A percentile compares a stretch with the other conserved stretches of the same genome.
These are phyloP conservation scores for Sporothrix variecibatus DNA, from an alignment of 2,329 filamentous ascomycete genomes.

Conservation along the genomic window DNA sequence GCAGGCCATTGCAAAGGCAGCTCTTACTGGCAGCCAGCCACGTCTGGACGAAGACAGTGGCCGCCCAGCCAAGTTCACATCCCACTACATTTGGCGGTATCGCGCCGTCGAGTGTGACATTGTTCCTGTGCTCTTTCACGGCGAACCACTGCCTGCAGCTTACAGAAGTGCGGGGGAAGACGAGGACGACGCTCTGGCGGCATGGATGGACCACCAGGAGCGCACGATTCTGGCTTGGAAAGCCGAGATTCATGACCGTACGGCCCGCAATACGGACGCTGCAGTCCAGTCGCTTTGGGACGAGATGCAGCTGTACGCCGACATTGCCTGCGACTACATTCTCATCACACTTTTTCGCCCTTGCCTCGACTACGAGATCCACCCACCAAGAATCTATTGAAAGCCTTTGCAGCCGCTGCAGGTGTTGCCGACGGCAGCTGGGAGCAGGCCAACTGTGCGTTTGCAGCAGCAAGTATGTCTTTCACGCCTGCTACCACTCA, in stretches of 20 bases:
- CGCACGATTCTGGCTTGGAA: slow-evolving; percentile 14
- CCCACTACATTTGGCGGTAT: slow-evolving; percentile 22
- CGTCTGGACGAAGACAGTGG: not conserved
- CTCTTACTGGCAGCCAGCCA: not conserved
- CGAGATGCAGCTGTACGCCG: slow-evolving; percentile 24
- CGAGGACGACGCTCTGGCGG: not conserved
- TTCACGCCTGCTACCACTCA: slow-evolving; percentile 24
- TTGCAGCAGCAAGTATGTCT: slow-evolving; percentile 23
- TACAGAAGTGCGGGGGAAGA: not conserved
- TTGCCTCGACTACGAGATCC: slow-evolving; percentile 20
- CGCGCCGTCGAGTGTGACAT: slow-evolving; percentile 21
- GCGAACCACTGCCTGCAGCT: slow-evolving; percentile 7
- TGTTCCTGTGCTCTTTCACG: slow-evolving; percentile 23
- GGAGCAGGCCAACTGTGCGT: slow-evolving; percentile 22
- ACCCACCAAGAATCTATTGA: slow-evolving; percentile 8
- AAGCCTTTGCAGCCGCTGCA: slow-evolving; percentile 21
- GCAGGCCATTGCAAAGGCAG: not conserved
- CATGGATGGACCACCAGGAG: slow-evolving; percentile 22
- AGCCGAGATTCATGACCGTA: slow-evolving; percentile 20
- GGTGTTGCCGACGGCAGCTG: slow-evolving; percentile 25
- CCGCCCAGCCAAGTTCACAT: slow-evolving; percentile 22
- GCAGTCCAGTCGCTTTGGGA: slow-evolving; percentile 19
- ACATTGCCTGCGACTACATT: slow-evolving; percentile 23
- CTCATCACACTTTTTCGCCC: slow-evolving; percentile 23
- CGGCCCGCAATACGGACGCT: slow-evolving; percentile 8